Conservation (phyloP, 768 basidiomycete genomes). For the Chlorophyllum brunneum region DNA sequence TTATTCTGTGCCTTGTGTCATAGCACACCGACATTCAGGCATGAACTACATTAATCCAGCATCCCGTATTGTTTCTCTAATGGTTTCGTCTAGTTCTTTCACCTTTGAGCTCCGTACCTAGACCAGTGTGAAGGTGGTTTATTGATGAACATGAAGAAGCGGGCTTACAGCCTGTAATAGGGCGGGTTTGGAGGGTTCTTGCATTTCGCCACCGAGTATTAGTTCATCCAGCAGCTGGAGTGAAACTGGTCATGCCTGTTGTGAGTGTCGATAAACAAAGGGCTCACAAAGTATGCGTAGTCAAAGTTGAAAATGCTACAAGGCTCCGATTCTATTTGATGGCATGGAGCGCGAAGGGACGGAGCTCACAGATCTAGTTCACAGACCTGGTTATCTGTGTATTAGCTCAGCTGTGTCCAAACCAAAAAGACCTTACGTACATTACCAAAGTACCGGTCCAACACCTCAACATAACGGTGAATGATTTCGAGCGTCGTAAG, state of each 20-base stretch:
- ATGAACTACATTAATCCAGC: slow-evolving; percentile 6
- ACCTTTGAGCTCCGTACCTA: neutral
- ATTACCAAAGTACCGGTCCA: slow-evolving; percentile 87
- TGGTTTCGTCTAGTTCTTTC: neutral
- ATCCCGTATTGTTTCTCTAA: neutral
- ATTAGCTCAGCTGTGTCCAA: slow-evolving; percentile 48
- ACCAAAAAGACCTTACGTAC: slow-evolving; percentile 40
- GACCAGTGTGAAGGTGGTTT: too few relatives aligned
- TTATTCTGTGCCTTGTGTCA: neutral
- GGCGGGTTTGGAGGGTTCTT: slow-evolving; percentile 82
- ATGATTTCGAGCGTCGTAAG: slow-evolving; percentile 89
- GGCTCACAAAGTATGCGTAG: slow-evolving; percentile 78
- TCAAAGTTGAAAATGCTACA: slow-evolving; percentile 95
- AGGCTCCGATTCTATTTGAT: neutral
- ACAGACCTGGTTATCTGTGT: slow-evolving; percentile 58
- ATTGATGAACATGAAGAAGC: slow-evolving; percentile 10
- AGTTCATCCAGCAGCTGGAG: slow-evolving; percentile 84
- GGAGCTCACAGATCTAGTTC: slow-evolving; percentile 82
- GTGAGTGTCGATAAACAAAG: neutral
- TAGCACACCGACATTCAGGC: neutral
- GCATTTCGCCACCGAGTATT: slow-evolving; percentile 89
- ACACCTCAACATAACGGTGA: slow-evolving; percentile 90
- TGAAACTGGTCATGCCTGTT: neutral
- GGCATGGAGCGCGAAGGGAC: neutral
- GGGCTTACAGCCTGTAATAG: slow-evolving; percentile 37